Evolutionary conservation across 2,329 filamentous ascomycete genomes (phyloP).

Genomic region (Pseudogymnoascus verrucosus): DNA sequence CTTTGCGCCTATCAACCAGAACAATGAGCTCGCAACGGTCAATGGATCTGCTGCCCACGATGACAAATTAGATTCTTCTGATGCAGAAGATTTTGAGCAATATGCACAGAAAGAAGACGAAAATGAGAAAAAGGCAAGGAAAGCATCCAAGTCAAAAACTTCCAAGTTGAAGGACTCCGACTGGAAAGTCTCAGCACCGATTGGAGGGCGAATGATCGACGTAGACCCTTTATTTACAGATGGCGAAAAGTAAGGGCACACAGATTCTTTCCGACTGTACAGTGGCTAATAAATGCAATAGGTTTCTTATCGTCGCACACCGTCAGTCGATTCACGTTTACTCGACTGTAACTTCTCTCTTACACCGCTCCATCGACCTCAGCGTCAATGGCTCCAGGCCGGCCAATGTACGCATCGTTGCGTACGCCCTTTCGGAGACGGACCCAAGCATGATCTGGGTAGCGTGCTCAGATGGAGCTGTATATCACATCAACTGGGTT

Average conservation of each 20-base stretch:
- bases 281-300: constrained; percentile 17
- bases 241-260: constrained; percentile 47
- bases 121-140: constrained; percentile 10
- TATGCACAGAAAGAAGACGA: constrained; percentile 10
- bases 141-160: constrained; percentile 29
- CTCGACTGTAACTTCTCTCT: constrained; percentile 70
- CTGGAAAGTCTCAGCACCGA: constrained; percentile 56
- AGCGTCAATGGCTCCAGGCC: constrained; percentile 20
- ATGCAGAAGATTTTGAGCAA: constrained; percentile 20
- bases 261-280: neutral
- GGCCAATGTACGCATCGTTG: constrained; percentile 28
- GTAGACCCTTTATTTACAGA: constrained; percentile 54
- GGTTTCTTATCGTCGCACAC: constrained; percentile 68
- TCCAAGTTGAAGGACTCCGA: constrained; percentile 16
- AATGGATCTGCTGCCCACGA: constrained; percentile 19
- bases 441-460: constrained; percentile 48
- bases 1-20: constrained; percentile 19
- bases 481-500: constrained; percentile 54
- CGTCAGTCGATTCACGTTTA: constrained; percentile 72
- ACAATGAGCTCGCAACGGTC: constrained; percentile 15
- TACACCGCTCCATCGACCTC: constrained; percentile 62
- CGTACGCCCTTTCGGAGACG: constrained; percentile 34
- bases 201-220: constrained; percentile 58
- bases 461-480: constrained; percentile 47
- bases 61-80: constrained; percentile 13